phyloP scores from a whole-genome alignment of 345 rosid species.

The Gossypium stocksii region DNA sequence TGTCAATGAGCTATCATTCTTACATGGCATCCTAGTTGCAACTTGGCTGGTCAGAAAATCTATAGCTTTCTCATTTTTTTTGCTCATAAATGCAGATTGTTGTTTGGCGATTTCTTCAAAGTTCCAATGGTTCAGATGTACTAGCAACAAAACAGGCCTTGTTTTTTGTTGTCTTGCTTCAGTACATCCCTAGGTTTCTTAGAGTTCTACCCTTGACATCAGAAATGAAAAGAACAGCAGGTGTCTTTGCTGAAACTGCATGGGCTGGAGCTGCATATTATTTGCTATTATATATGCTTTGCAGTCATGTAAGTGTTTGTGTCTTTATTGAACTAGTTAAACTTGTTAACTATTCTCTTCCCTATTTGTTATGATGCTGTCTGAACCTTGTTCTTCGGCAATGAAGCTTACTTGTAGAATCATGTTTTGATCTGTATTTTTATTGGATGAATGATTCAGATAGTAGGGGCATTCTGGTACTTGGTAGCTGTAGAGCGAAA shows the following conservation, averaged over 20 bases:
- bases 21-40: not conserved
- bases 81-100: conserved; percentile 50
- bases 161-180: conserved; percentile 59
- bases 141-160: conserved; percentile 70
- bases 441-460: conserved; percentile 39
- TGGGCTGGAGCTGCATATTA: conserved; percentile 99
- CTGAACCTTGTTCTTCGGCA: not conserved
- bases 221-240: conserved; percentile 91
- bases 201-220: conserved; percentile 65
- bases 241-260: conserved; percentile 94
- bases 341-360: not conserved
- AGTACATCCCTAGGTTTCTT: conserved; percentile 54
- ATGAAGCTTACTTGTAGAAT: not conserved
- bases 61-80: conserved; percentile 11
- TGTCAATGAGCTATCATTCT: not conserved
- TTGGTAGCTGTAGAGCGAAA: conserved; percentile 76
- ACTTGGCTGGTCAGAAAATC: conserved; percentile 3
- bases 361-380: conserved; percentile 12
- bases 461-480: conserved; percentile 96
- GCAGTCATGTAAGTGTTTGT: conserved; percentile 78
- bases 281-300: conserved; percentile 90
- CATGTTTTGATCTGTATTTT: conserved; percentile 6
- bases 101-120: conserved; percentile 76
- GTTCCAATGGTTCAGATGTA: conserved; percentile 70
- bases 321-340: not conserved